Base-by-base conservation (phyloP, 441 rosid genomes). In the Arabidopsis hybrid region DNA sequence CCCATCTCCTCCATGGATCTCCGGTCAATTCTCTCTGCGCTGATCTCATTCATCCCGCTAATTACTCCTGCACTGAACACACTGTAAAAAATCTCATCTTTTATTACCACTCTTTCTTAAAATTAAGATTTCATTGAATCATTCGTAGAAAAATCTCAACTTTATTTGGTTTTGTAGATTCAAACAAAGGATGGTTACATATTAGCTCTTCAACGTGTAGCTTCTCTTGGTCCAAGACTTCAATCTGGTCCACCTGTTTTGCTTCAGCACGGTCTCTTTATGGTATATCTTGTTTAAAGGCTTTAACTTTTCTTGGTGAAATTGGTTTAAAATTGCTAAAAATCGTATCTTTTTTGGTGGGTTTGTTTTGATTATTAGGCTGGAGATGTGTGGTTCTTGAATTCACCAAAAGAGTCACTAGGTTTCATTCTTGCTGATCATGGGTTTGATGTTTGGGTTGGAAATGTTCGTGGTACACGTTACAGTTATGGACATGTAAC, bases 391-490 rank as follows among this genome's bases (percentile, higher is more conserved):
- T 92, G 94, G 95, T 95, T 95, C 76, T 80, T 95, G 83, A 73
- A 88, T 71, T 79, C 91, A 10, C 77, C 89, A 0, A 79, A 88
- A 67, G 86, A 88, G 67, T 92, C 97, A 1, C 62, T 88, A 42
- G 97, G 99, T 63, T 90, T 87, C 79, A 72, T 95, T 76, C 93
- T 95, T 64, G 97, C 97, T 36, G 96, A 90, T 79, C 82, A 83
- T 31, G 97, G 94, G 46, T 92, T 88, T 74, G 97, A 92, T 79
- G 94, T 95, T 14, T 95, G 97, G 99, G 91, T 88, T 42, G 97
- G 84, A 14, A 95, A 86, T 82, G 97, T 90, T 47, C 97, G 99
- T 52, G 99, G 97, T 50, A 95, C 97, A 32, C 91, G 87, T 47
- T 92, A 91, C 83, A 89, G 97, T 79, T 83, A 80, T 55, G 97